phyloP scores from a whole-genome alignment of 179 eudicot genomes.

The Patellifolia procumbens region DNA sequence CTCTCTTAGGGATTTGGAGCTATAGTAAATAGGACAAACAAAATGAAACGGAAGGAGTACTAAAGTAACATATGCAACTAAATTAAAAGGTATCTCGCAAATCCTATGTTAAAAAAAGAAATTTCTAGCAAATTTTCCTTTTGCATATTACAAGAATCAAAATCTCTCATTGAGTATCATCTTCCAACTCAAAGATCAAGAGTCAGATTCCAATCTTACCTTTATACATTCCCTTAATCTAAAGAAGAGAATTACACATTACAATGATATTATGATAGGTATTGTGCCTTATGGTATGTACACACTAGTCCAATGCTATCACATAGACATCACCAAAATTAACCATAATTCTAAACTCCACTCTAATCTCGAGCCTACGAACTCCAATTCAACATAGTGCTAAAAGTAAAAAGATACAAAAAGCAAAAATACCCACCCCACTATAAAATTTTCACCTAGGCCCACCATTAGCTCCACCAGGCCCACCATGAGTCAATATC shows the following conservation, averaged over 20 bases:
- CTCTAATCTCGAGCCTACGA: neutral
- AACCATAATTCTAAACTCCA: neutral
- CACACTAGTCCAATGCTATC: slow-evolving; percentile 1
- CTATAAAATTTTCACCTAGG: slow-evolving; percentile 9
- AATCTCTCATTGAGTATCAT: neutral
- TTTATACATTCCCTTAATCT: neutral
- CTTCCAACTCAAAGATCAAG: neutral
- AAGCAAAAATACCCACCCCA: neutral
- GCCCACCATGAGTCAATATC: slow-evolving; percentile 33
- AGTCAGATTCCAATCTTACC: neutral
- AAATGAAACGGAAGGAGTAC: no score
- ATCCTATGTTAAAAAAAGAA: no score
- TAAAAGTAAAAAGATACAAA: neutral
- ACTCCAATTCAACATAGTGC: neutral
- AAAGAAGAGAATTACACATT: neutral
- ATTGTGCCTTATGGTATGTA: neutral
- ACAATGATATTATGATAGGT: no score
- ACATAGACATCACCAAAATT: slow-evolving; percentile 3
- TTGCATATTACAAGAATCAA: neutral
- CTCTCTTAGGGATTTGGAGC: no score
- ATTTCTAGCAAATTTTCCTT: no score
- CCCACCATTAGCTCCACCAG: slow-evolving; percentile 31
- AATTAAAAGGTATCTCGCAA: no score
- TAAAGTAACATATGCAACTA: no score
- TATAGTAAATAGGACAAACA: no score